Conservation (phyloP, 2,329 filamentous ascomycete species). For the Thelonectria olida region DNA sequence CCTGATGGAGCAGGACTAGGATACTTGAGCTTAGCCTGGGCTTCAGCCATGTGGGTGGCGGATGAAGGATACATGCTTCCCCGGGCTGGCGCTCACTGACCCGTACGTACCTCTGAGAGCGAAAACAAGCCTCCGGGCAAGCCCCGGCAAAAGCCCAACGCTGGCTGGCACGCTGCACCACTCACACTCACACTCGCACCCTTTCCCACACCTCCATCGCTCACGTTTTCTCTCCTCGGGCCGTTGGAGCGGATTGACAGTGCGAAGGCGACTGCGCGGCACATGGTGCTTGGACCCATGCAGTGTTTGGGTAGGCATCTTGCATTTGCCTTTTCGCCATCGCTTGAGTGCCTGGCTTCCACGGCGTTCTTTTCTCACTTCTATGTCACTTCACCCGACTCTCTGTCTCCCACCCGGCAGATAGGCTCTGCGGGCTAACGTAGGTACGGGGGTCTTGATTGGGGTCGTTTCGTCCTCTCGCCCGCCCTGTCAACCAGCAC, state of each 20-base stretch:
- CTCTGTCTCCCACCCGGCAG: background rate
- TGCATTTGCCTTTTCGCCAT: constrained; percentile 30
- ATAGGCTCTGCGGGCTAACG: background rate
- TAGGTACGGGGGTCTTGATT: constrained; percentile 10
- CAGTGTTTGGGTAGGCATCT: constrained; percentile 30
- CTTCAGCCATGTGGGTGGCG: constrained; percentile 14
- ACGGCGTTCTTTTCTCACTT: constrained; percentile 18
- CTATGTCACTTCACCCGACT: background rate
- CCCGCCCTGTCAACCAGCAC: constrained; percentile 12
- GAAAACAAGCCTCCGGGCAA: background rate
- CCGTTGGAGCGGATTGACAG: constrained; percentile 39
- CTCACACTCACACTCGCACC: constrained; percentile 25
- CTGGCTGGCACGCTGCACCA: constrained; percentile 32
- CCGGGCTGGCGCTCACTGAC: background rate
- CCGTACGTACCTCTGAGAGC: constrained; percentile 1
- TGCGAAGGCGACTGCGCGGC: constrained; percentile 31
- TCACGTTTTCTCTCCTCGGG: constrained; percentile 33
- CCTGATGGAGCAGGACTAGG: background rate
- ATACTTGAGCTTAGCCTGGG: constrained; percentile 10
- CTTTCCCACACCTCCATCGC: constrained; percentile 6
- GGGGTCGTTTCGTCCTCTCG: constrained; percentile 7
- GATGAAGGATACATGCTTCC: constrained; percentile 12
- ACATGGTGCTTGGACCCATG: constrained; percentile 37
- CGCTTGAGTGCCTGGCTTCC: constrained; percentile 27
- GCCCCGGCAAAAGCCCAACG: constrained; percentile 5